Conservation (phyloP, 345 rosid genomes). For the Gynandropsis gynandra region DNA sequence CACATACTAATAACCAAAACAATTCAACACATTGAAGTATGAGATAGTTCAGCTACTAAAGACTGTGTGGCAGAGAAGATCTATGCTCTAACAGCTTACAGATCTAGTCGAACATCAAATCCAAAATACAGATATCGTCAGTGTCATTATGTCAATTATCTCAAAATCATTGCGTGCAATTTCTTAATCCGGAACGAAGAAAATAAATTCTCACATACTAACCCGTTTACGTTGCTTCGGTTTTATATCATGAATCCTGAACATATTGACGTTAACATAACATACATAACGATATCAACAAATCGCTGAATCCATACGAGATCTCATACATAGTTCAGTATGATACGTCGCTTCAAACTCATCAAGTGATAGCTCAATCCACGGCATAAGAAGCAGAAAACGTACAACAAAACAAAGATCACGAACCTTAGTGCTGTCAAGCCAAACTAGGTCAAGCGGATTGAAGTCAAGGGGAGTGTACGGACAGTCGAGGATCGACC, state of each 20-base stretch:
- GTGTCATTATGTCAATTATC: background rate
- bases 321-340: background rate
- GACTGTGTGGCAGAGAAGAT: background rate
- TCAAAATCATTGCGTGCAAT: background rate
- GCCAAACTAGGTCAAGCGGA: conserved; percentile 98
- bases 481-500: conserved; percentile 98
- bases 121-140: background rate
- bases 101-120: conserved; percentile 9
- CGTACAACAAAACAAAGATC: conserved; percentile 10
- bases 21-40: background rate
- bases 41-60: conserved; percentile 9
- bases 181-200: conserved; percentile 7
- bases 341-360: conserved; percentile 4
- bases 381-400: background rate
- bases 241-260: background rate
- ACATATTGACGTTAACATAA: background rate
- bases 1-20: background rate
- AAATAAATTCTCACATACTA: conserved; percentile 2
- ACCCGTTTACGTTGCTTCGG: conserved; percentile 2
- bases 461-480: conserved; percentile 94
- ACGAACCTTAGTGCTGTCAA: conserved; percentile 82
- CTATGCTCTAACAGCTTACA: background rate
- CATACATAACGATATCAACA: background rate
- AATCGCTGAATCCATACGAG: background rate
- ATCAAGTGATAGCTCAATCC: conserved; percentile 12